Base-by-base conservation (phyloP, 1,139 yeast genomes). In the Suhomyces yuchorum region DNA sequence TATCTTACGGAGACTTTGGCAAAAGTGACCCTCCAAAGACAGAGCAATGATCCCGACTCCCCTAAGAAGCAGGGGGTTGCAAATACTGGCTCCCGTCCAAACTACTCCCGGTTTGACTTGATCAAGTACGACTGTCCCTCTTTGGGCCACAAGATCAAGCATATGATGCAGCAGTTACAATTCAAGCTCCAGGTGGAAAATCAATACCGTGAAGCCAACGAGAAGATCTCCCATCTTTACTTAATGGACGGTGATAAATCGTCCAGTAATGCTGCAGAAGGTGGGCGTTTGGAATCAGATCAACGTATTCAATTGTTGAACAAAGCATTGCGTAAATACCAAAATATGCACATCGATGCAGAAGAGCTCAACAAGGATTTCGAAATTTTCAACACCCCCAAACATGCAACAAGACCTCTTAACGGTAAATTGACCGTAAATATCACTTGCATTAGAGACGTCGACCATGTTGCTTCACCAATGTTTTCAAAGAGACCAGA, bases 71-170 rank as follows among this genome's bases (percentile, higher is more conserved):
- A 46, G 11, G 49, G 52, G 2, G 46, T 44, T 30, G 22, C 48
- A 7, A n/a, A 37, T 22, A 64, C 69, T 42, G 43, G 32, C 1
- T 41, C 47, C 11, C 32, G 40, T 17, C 84, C 84, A 1, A 59
- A 73, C 12, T 82, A 80, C 60, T 81, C 92, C 0, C 75, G 89
- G 33, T 71, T 92, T 58, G 99, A 93, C 65, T 73, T 93, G 51
- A 80, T 90, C 64, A 91, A 91, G 59, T 91, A 90, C 63, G 97
- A 93, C 59, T 89, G 97, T 57, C 97, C 97, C 0, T 88, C 96
- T 1, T 73, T 93, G 58, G 97, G 97, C n/a, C 97, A 93, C 60
- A 82, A 95, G 55, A 93, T 93, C 60, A 97, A 90, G 66, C 85
- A 88, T 59, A 92, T 93, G 98, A 77, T 93, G 49, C 97, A 91